Conservation (phyloP, 257 asterid genomes). For the Solanum corneliomulleri region DNA sequence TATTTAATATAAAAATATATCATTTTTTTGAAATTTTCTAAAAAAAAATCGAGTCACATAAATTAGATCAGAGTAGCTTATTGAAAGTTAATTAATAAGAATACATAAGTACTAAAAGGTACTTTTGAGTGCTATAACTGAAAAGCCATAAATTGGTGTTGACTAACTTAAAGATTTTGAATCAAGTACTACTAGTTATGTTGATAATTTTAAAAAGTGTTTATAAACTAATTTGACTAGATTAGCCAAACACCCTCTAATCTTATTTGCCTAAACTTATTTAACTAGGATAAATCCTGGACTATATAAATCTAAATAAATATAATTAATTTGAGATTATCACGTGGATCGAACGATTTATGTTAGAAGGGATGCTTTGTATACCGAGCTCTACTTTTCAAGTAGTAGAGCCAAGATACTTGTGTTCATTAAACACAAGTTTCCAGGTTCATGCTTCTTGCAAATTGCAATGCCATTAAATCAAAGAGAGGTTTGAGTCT, state of each 20-base stretch:
- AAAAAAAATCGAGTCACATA: too few species aligned
- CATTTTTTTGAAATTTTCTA: too few species aligned
- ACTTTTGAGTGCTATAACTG: neutral
- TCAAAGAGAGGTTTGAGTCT: neutral
- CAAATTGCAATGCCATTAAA: neutral
- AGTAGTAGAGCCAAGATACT: neutral
- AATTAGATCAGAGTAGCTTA: accelerated
- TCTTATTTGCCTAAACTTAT: neutral
- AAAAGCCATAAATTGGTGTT: neutral
- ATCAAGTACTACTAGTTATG: neutral
- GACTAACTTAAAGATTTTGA: neutral
- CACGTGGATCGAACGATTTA: neutral
- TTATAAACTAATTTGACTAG: neutral
- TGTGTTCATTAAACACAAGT: neutral
- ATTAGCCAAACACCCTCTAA: neutral
- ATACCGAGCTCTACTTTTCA: neutral
- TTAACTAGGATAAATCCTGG: neutral
- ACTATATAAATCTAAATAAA: neutral
- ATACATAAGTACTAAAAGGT: neutral
- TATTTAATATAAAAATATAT: too few species aligned
- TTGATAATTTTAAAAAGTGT: neutral
- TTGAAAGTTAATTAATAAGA: neutral
- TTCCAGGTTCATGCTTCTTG: neutral
- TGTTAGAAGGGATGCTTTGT: too few species aligned
- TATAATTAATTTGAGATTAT: neutral